Base-by-base conservation (phyloP, 768 basidiomycete genomes). In the Coprinopsis strossmayeri region DNA sequence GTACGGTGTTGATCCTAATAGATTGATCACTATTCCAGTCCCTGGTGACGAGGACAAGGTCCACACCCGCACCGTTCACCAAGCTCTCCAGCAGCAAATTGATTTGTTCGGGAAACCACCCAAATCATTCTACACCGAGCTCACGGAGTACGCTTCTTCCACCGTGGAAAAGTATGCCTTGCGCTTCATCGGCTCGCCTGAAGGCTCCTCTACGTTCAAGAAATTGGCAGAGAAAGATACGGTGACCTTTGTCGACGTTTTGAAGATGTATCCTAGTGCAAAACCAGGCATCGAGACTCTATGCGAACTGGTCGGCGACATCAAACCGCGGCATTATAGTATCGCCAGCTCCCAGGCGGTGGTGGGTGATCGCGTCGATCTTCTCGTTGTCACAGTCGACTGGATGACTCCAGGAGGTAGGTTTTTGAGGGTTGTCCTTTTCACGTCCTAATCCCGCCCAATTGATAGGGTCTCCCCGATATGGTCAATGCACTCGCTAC, bases 321-420 rank as follows among this genome's bases (percentile, higher is more conserved):
- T 91, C 71, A 93, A 96, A 66, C 94, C 95, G 2, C 78, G 96
- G 53, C 96, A 98, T 66, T 99, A 99, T 67, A 95, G 91, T 65
- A 99, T 99, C 60, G 95, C 96, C 18, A 92, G 89, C 56, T 81
- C 92, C 27, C 95, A 98, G 66, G 88, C 87, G 59, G 93, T 88
- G 48, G 94, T 98, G 13, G 96, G 96, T 3, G 79, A 98, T 61
- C 80, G 88, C 49, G 93, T 99, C 5, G 95, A 99, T 65, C 71
- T 99, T 24, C 71, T 99, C 50, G 87, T 99, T 52, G 96, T 99
- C 28, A 94, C 92, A 1, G 94, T 98, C 27, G 93, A 97, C 52
- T 99, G 96, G 96, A 61, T 76, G 34, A 82, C 87, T 15, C 85
- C 93, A 9, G 77, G 69, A 57, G 94, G 94, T 92, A 59, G 64